Percentiles rank a stretch among this genome's conserved stretches.
phyloP scores from a whole-genome alignment of 2,329 filamentous ascomycete genomes.

The Alternaria gansuensis region DNA sequence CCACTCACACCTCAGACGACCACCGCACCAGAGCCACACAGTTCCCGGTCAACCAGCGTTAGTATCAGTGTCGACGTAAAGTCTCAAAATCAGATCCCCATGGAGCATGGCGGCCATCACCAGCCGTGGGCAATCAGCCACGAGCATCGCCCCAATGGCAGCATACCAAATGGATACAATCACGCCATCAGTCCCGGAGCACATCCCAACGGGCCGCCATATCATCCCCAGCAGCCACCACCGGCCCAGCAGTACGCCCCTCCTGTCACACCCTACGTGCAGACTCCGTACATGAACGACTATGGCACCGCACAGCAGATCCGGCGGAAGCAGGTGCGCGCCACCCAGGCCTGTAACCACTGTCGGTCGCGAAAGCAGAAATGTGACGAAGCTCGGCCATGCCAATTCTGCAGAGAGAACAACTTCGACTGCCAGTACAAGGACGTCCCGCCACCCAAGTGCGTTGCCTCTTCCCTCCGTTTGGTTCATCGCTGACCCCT shows the following conservation, averaged over 20 bases:
- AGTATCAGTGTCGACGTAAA: conserved; percentile 41
- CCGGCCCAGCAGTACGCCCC: conserved; percentile 45
- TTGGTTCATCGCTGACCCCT: conserved; percentile 30
- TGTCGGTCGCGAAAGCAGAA: conserved; percentile 55
- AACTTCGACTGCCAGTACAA: conserved; percentile 85
- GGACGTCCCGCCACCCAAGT: conserved; percentile 92
- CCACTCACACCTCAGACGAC: conserved; percentile 45
- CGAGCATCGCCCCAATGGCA: conserved; percentile 48
- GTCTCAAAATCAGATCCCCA: conserved; percentile 39
- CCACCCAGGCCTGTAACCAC: conserved; percentile 71
- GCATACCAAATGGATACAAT: conserved; percentile 46
- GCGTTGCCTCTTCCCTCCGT: conserved; percentile 48
- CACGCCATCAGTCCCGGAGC: conserved; percentile 42
- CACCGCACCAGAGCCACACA: conserved; percentile 33
- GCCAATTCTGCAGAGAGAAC: conserved; percentile 80
- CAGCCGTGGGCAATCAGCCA: conserved; percentile 44
- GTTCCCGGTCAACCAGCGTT: conserved; percentile 39
- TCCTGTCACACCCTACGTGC: conserved; percentile 37
- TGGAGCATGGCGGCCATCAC: conserved; percentile 50
- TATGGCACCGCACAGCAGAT: conserved; percentile 40
- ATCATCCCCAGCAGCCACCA: conserved; percentile 42
- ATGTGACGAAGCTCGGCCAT: conserved; percentile 54
- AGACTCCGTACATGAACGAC: conserved; percentile 43
- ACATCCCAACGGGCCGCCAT: conserved; percentile 43
- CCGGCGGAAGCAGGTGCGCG: conserved; percentile 51